Base-by-base conservation (phyloP, 306 rosid species). In the Alnus glutinosa region DNA sequence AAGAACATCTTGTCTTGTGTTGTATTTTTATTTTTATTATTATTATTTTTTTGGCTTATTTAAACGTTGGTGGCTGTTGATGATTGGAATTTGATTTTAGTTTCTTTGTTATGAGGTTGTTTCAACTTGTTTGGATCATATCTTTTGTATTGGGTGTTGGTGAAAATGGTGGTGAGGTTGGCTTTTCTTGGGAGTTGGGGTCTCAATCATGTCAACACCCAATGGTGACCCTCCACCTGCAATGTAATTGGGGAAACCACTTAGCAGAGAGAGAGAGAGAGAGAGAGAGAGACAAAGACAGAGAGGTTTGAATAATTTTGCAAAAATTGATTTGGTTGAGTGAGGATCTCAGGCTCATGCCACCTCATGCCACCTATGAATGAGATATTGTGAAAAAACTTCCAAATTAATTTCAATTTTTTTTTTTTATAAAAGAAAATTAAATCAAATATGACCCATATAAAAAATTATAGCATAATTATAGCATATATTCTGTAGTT, bases 221-320 rank as follows among this genome's bases (percentile, higher is more conserved):
- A 71, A 12, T 59, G 71, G 55, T 71, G 83, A 82, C 81, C 83
- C 78, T 83, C 88, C 92, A 82, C 84, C 84, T 73, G 78, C 49
- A 72, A 75, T 58, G 68, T 37, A 74, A 76, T 82, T 73, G 86
- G 73, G 36, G 3, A 51, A 76, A 78, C 78, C 82, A 84, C 80
- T 83, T 70, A 55, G 75, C 28, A 55, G 15, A 67, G 15, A 9
- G 36, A n/a, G 48, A 5, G 49, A 5, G 49, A 34, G 55, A 55
- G 15, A 67, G 15, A 9, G 36, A n/a, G 48, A 5, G 49, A 5
- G 49, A 34, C 28, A 23, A 23, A 23, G 28, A 23, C 28, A 44
- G 47, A 14, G 39, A 59, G 7, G 19, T 9, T 55, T 51, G 50
- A 68, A 71, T 71, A 57, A 61, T 7, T 50, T 37, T 28, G 18